Percentiles rank a stretch among this genome's conserved stretches.
These are phyloP conservation scores for Maudiozyma turicensis DNA, from an alignment of 805 yeast genomes.

Conservation along the genomic window DNA sequence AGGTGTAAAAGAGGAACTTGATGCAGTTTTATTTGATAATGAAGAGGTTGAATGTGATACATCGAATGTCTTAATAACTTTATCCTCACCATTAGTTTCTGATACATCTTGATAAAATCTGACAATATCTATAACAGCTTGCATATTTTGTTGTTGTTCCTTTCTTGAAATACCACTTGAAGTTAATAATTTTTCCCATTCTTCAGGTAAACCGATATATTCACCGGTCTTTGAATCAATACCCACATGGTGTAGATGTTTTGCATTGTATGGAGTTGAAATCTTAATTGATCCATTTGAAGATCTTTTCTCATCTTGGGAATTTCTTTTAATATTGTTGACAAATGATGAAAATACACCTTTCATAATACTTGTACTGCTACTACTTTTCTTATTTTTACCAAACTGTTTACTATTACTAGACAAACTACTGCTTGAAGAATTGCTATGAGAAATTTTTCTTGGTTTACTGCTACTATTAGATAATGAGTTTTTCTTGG, in stretches of 20 bases:
- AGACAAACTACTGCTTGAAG: conserved; percentile 1
- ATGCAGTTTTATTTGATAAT: conserved; percentile 1
- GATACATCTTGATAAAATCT: conserved; percentile 67
- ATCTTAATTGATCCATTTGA: conserved; percentile 34
- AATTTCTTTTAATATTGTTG: conserved; percentile 31
- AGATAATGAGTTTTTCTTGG: not conserved
- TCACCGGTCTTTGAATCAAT: conserved; percentile 76
- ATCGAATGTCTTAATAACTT: conserved; percentile 33
- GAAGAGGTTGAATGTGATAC: conserved; percentile 4
- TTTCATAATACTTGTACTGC: conserved; percentile 33
- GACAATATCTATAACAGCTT: conserved; percentile 86
- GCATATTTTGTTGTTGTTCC: conserved; percentile 87
- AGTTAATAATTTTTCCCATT: conserved; percentile 77
- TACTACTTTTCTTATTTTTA: conserved; percentile 3
- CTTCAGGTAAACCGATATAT: conserved; percentile 85
- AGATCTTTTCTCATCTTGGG: conserved; percentile 9
- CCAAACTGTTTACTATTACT: not conserved
- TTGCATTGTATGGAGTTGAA: conserved; percentile 85
- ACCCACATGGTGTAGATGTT: conserved; percentile 90
- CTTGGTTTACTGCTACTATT: not conserved
- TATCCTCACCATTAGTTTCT: conserved; percentile 33
- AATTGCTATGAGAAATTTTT: not conserved
- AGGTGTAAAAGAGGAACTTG: conserved; percentile 4
- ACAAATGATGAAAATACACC: conserved; percentile 49
- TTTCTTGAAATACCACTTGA: conserved; percentile 81